Conservation (phyloP, 495 filamentous ascomycete species). For the Opeltia flavorubescens region DNA sequence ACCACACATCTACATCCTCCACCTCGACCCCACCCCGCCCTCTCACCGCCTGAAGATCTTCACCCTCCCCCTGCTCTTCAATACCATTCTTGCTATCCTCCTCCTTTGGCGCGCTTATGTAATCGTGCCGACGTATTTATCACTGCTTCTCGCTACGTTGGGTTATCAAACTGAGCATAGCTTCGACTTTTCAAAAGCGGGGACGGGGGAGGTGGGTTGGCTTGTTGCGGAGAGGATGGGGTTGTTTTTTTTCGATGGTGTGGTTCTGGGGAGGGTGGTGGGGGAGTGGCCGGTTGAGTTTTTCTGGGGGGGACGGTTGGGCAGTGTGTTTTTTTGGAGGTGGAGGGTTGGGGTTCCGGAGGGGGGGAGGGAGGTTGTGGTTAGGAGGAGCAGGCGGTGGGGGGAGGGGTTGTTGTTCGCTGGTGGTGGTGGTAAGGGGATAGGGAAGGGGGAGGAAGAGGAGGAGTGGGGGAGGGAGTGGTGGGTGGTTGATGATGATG, state of each 20-base stretch:
- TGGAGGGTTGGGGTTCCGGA: constrained; percentile 52
- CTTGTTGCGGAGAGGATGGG: constrained; percentile 38
- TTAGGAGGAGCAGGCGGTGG: constrained; percentile 53
- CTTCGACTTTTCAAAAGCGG: constrained; percentile 36
- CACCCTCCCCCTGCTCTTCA: constrained; percentile 54
- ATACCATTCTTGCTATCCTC: constrained; percentile 41
- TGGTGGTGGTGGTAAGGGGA: constrained; percentile 25
- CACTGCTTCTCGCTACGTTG: constrained; percentile 41
- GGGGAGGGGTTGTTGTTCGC: constrained; percentile 26
- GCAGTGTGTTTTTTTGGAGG: constrained; percentile 52
- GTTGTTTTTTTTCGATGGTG: constrained; percentile 55
- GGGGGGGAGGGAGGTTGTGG: constrained; percentile 51
- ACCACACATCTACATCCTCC: constrained; percentile 4
- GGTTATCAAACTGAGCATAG: constrained; percentile 45
- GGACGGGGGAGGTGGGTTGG: constrained; percentile 32
- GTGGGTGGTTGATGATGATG: background rate
- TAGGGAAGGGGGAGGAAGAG: constrained; percentile 12
- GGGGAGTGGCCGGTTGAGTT: constrained; percentile 67
- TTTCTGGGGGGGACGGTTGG: constrained; percentile 34
- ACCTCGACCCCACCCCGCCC: constrained; percentile 36
- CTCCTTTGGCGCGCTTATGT: constrained; percentile 47
- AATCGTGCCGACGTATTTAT: constrained; percentile 51
- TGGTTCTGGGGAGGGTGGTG: constrained; percentile 47
- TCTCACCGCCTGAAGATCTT: constrained; percentile 57
- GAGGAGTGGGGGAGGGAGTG: background rate